These are phyloP conservation scores for Xylariaceae sp. DNA, from an alignment of 2,329 filamentous ascomycete genomes.

Conservation along the genomic window DNA sequence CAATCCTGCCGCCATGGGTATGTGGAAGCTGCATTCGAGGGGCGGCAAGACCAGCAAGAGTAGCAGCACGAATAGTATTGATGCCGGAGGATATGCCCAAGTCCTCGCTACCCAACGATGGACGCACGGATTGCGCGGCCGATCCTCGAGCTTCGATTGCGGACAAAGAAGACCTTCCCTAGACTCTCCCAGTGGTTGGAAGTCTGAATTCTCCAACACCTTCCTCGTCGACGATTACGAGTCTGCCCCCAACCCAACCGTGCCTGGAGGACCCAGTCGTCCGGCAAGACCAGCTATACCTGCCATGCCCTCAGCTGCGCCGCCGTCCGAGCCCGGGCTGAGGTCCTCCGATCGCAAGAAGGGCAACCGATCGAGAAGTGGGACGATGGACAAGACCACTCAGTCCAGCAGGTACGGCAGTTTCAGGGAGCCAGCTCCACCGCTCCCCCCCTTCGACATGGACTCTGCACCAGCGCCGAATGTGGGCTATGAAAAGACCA, in stretches of 20 bases:
- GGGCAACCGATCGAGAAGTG: constrained; percentile 45
- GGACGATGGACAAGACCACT: constrained; percentile 20
- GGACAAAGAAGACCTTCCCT: constrained; percentile 38
- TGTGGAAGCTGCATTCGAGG: constrained; percentile 41
- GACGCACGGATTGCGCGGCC: constrained; percentile 42
- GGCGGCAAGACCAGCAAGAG: constrained; percentile 63
- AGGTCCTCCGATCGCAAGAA: constrained; percentile 33
- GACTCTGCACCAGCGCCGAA: constrained; percentile 51
- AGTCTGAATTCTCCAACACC: constrained; percentile 40
- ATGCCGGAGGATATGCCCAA: constrained; percentile 54
- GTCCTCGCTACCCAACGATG: constrained; percentile 51
- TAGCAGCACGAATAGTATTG: constrained; percentile 61
- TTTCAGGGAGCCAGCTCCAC: constrained; percentile 19
- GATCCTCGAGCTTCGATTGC: constrained; percentile 71
- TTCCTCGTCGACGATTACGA: constrained; percentile 58
- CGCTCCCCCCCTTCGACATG: constrained; percentile 22
- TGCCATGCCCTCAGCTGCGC: constrained; percentile 27
- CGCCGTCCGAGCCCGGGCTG: constrained; percentile 31
- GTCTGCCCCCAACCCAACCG: constrained; percentile 76
- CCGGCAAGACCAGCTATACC: constrained; percentile 27
- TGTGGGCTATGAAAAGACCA: constrained; percentile 52
- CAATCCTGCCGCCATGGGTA: constrained; percentile 29
- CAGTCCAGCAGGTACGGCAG: constrained; percentile 22
- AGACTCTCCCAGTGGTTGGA: constrained; percentile 29
- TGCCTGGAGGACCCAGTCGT: constrained; percentile 69